Evolutionary conservation across 2,329 filamentous ascomycete genomes (phyloP).

Genomic region (Ophiosphaerella korrae): DNA sequence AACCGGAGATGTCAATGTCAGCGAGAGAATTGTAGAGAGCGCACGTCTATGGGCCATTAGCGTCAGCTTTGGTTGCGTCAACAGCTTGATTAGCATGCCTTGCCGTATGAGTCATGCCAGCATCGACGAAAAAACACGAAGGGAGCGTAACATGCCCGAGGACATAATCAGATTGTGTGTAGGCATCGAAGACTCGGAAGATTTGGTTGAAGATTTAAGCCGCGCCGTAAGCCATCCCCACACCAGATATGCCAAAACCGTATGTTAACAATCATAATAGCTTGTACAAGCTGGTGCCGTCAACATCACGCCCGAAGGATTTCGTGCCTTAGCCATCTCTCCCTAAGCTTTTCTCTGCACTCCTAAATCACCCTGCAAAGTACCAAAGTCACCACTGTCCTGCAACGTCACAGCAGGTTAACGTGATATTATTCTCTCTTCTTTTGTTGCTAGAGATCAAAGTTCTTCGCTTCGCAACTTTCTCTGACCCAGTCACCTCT

Average conservation of each 20-base stretch:
- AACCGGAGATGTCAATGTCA: constrained; percentile 82
- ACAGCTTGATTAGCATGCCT: constrained; percentile 98
- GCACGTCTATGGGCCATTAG: constrained; percentile 92
- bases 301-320: constrained; percentile 80
- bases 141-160: constrained; percentile 78
- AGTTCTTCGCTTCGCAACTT: constrained; percentile 31
- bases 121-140: constrained; percentile 90
- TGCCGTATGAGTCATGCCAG: constrained; percentile 99
- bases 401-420: constrained; percentile 28
- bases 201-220: constrained; percentile 90
- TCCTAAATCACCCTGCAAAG: constrained; percentile 16
- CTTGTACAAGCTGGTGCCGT: constrained; percentile 95
- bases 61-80: constrained; percentile 97
- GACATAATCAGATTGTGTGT: constrained; percentile 96
- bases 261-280: constrained; percentile 18
- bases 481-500: constrained; percentile 47
- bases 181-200: constrained; percentile 90
- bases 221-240: constrained; percentile 72
- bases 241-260: no score
- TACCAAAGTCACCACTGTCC: constrained; percentile 44
- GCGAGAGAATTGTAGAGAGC: constrained; percentile 91
- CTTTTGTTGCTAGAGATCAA: constrained; percentile 9
- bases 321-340: constrained; percentile 62
- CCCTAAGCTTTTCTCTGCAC: constrained; percentile 2
- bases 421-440: constrained; percentile 41